Percentiles rank a stretch among this genome's conserved stretches.
Conservation (phyloP, 192 early-diverging fungal genomes). For the Neocallimastix lanati region DNA sequence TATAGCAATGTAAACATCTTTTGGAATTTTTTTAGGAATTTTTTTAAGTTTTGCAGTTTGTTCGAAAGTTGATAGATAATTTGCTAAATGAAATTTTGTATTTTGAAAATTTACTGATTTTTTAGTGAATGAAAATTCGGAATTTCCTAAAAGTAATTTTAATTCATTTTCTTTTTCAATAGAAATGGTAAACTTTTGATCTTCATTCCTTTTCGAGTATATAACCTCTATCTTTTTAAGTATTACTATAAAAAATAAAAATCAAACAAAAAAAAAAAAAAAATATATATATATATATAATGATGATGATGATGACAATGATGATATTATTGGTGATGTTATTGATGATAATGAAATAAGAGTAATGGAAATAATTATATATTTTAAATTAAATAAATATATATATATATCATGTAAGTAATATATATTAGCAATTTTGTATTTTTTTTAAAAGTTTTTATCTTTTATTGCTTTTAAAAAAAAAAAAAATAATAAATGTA, state of each 20-base stretch:
- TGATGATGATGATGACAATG: no score
- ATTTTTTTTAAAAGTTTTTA: no score
- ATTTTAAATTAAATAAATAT: no score
- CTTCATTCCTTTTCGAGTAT: neutral
- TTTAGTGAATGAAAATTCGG: neutral
- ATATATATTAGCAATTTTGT: no score
- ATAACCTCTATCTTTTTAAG: neutral
- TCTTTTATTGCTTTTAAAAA: no score
- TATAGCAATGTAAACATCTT: neutral
- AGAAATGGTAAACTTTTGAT: neutral
- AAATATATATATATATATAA: no score
- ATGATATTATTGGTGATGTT: no score
- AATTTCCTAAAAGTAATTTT: neutral
- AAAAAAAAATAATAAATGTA: no score
- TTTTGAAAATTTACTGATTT: neutral
- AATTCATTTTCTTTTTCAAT: neutral
- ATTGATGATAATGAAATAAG: no score
- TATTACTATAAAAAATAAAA: neutral
- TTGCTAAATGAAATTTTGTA: neutral
- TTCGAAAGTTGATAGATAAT: neutral
- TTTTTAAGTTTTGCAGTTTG: neutral
- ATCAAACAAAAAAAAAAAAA: no score
- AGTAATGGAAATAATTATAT: no score
- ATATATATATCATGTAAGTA: no score
- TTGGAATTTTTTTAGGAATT: neutral